These are phyloP conservation scores for Penicillium olsonii DNA, from an alignment of 2,329 filamentous ascomycete genomes.

Conservation along the genomic window DNA sequence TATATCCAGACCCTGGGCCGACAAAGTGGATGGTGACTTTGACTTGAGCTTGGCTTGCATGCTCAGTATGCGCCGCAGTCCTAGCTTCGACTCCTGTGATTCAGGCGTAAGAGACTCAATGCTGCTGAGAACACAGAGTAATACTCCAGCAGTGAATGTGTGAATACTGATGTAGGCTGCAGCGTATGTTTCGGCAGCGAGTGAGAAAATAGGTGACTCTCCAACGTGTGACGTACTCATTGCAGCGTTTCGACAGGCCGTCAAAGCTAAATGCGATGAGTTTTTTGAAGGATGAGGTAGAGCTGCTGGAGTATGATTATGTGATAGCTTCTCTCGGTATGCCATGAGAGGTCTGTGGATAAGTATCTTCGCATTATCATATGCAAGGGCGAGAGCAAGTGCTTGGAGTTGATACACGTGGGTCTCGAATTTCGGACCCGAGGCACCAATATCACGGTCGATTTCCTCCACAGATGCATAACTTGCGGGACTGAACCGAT, in stretches of 20 bases:
- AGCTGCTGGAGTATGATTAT: not conserved
- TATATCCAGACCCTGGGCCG: conserved; percentile 24
- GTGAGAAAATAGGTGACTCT: conserved; percentile 9
- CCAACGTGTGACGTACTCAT: conserved; percentile 17
- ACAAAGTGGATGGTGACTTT: conserved; percentile 7
- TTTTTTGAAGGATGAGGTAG: not conserved
- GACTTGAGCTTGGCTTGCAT: conserved; percentile 21
- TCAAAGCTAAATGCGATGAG: conserved; percentile 9
- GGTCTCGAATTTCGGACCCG: conserved; percentile 22
- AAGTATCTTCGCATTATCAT: conserved; percentile 37
- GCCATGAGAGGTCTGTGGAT: conserved; percentile 29
- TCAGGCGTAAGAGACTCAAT: conserved; percentile 20
- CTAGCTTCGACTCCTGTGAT: conserved; percentile 19
- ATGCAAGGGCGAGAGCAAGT: conserved; percentile 35
- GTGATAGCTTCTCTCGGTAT: conserved; percentile 12
- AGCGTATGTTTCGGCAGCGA: conserved; percentile 26
- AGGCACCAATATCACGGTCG: conserved; percentile 26
- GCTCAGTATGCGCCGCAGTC: conserved; percentile 20
- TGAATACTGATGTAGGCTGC: conserved; percentile 28
- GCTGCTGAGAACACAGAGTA: conserved; percentile 24
- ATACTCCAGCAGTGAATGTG: conserved; percentile 27
- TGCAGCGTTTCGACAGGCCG: conserved; percentile 23
- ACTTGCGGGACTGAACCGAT: not conserved
- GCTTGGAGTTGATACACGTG: conserved; percentile 36
- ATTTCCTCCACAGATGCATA: conserved; percentile 23